Conservation (phyloP, 768 basidiomycete genomes). For the Podaxis sp. region DNA sequence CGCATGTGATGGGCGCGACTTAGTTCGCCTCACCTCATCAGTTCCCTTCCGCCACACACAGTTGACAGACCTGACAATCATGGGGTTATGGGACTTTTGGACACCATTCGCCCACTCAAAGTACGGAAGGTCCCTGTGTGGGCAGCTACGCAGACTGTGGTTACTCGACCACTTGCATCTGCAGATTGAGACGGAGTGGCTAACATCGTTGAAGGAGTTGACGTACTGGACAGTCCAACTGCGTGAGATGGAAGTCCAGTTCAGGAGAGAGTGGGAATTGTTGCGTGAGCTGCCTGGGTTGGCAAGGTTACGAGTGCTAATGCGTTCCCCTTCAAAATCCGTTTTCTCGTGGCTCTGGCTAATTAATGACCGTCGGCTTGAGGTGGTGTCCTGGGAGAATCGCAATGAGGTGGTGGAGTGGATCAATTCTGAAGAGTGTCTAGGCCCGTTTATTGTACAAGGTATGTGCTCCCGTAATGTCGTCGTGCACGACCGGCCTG, state of each 20-base stretch:
- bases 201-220: conserved; percentile 3
- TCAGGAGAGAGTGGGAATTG: not conserved
- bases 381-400: not conserved
- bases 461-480: not conserved
- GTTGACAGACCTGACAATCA: not conserved
- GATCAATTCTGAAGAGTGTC: not conserved
- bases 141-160: not conserved
- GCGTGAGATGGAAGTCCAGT: not conserved
- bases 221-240: conserved; percentile 2
- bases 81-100: conserved; percentile 10
- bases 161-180: conserved; percentile 5
- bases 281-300: not conserved
- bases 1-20: conserved; percentile 3
- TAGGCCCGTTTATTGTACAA: not conserved
- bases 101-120: not conserved
- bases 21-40: not conserved
- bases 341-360: not conserved
- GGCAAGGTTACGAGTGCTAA: not conserved
- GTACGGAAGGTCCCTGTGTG: not conserved
- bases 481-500: not conserved
- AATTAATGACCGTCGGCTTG: not conserved
- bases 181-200: not conserved
- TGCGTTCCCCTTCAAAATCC: not conserved
- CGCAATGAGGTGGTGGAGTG: not conserved
- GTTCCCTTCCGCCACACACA: not conserved